Conservation (phyloP, 768 basidiomycete species). For the Mycena rosella region DNA sequence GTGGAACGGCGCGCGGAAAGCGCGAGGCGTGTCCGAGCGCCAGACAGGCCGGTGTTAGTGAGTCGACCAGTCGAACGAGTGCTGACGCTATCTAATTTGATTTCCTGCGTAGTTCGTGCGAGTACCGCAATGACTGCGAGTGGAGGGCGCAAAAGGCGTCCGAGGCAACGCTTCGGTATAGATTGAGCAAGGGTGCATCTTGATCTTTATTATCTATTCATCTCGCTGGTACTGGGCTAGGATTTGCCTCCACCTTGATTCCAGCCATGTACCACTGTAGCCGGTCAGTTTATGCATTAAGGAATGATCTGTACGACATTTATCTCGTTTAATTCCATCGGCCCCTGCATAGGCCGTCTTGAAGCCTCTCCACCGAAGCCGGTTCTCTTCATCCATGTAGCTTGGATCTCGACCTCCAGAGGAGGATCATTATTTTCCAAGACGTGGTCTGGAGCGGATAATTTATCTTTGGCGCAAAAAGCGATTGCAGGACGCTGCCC, state of each 20-base stretch:
- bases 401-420: no score
- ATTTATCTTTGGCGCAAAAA: no score
- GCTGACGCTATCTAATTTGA: background rate
- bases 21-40: conserved; percentile 76
- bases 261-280: background rate
- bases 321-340: no score
- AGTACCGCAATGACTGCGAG: conserved; percentile 82
- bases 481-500: no score
- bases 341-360: no score
- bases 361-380: no score
- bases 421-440: no score
- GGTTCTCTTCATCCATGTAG: no score
- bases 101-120: conserved; percentile 65
- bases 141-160: conserved; percentile 75
- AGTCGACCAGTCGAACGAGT: conserved; percentile 45
- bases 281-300: background rate
- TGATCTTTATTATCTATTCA: conserved; percentile 17
- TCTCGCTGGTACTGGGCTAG: background rate
- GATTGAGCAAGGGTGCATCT: background rate
- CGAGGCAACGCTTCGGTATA: conserved; percentile 43
- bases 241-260: background rate
- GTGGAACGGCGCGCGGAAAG: conserved; percentile 80
- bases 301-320: no score
- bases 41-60: conserved; percentile 77
- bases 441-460: no score